Base-by-base conservation (phyloP, 139 green algal genomes). In the Pleodorina starrii region DNA sequence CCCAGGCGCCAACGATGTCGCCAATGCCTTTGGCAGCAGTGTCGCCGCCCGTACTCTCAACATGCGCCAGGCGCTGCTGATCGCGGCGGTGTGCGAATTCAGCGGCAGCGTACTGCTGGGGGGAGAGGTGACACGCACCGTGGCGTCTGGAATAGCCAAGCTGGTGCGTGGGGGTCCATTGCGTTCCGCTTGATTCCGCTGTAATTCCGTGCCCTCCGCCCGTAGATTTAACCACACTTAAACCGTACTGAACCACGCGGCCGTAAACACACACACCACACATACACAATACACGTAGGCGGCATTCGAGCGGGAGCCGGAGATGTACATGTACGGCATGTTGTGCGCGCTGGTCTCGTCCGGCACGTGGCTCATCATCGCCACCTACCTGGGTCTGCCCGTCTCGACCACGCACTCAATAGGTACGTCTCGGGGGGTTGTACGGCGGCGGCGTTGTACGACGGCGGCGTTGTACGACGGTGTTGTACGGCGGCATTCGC, bases 341-440 rank as follows among this genome's bases (percentile, higher is more conserved):
- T 69, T 95, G 32, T 90, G 84, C 23, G 90, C 89, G 29, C 50
- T 93, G 54, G 79, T 75, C 0, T 89, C 90, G 3, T 71, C 86
- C 21, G 89, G 89, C 68, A 79, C 88, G 3, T 94, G 90, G 92
- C 84, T 95, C 46, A 74, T 94, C 42, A 2, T 97, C 4, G 95
- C 95, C 27, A 94, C 94, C 29, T 92, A 93, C 88, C 68, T 93
- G 72, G 89, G 92, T 78, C 89, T 96, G 60, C 92, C 94, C 6
- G 95, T 97, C 38, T 95, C 91, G 35, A 96, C 94, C 27, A 97
- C 95, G 21, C 95, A 96, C 91, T 94, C 93, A 68, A 93, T 93
- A 29, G 51, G 84, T 75, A 36, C 42, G 59, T 29, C n/a, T n/a
- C n/a, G n/a, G n/a, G n/a, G n/a, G n/a, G n/a, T n/a, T n/a, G n/a